These are phyloP conservation scores for Epichloe bromicola DNA, from an alignment of 2,329 filamentous ascomycete species.

Conservation along the genomic window DNA sequence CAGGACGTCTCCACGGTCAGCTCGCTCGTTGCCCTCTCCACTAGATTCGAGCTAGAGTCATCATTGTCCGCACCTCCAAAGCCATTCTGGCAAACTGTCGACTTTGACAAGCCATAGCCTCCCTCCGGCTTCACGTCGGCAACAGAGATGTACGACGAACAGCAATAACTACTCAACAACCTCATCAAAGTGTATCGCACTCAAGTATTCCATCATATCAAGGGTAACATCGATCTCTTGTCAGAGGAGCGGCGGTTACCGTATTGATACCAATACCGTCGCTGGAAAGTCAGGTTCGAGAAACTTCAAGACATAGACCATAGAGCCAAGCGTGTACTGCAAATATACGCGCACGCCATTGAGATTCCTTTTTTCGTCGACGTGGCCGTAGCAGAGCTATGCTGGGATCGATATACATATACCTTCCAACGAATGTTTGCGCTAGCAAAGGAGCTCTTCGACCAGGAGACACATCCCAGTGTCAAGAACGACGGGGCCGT, in stretches of 20 bases:
- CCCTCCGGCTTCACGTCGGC: neutral
- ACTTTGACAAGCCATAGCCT: conserved; percentile 1
- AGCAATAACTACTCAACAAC: conserved; percentile 1
- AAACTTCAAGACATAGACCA: conserved; percentile 1
- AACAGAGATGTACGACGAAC: conserved; percentile 2
- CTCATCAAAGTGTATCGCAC: conserved; percentile 1
- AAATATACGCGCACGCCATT: conserved; percentile 2
- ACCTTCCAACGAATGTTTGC: neutral
- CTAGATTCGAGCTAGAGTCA: conserved; percentile 5
- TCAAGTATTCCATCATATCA: neutral
- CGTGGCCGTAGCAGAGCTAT: neutral
- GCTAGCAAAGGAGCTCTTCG: neutral
- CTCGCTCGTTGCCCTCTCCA: conserved; percentile 8
- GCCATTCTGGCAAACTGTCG: neutral
- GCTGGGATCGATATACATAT: conserved; percentile 4
- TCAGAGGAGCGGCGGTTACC: neutral
- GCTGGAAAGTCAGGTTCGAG: conserved; percentile 4
- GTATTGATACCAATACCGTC: conserved; percentile 2
- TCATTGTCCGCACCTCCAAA: neutral
- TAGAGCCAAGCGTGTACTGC: conserved; percentile 1
- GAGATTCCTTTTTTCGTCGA: neutral
- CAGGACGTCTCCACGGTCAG: conserved; percentile 1
- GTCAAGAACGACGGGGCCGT: neutral
- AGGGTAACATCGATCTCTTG: neutral
- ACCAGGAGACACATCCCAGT: neutral